Evolutionary conservation across 1,284 basidiomycete genomes (phyloP).

Genomic region (Puccinia novopanici): DNA sequence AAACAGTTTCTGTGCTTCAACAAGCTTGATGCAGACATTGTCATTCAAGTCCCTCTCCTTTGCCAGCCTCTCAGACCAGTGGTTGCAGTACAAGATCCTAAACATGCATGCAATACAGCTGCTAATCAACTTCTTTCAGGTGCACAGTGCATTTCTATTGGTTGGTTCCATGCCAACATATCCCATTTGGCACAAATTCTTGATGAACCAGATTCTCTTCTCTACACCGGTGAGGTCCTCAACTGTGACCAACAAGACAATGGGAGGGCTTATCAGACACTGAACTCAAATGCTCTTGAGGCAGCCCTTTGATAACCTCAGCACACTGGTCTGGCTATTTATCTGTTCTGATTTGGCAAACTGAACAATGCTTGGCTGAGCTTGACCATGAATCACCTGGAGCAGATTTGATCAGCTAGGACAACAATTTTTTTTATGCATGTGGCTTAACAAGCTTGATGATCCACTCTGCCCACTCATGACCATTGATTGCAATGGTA

Average conservation of each 20-base stretch:
- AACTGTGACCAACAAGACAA: too few species aligned
- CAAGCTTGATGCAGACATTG: neutral
- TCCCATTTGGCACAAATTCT: neutral
- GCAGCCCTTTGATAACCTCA: neutral
- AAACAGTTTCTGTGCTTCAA: neutral
- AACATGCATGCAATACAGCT: constrained; percentile 20
- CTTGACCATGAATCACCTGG: constrained; percentile 12
- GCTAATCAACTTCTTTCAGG: constrained; percentile 29
- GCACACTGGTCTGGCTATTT: constrained; percentile 9
- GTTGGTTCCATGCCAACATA: constrained; percentile 21
- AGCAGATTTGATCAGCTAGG: constrained; percentile 26
- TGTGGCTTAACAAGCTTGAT: constrained; percentile 1
- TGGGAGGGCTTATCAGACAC: neutral
- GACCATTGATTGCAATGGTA: constrained; percentile 6
- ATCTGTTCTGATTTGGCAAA: constrained; percentile 20
- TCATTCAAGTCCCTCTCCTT: constrained; percentile 21
- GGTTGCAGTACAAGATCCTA: constrained; percentile 26
- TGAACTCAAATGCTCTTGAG: constrained; percentile 9
- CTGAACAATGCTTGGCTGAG: constrained; percentile 20
- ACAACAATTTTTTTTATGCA: constrained; percentile 1
- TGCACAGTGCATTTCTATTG: constrained; percentile 13
- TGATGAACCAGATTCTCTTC: neutral
- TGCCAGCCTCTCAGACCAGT: neutral
- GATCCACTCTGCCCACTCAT: neutral
- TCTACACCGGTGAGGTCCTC: neutral